Evolutionary conservation across 1,284 basidiomycete genomes (phyloP).

Genomic region (Cryptococcus amylolentus): DNA sequence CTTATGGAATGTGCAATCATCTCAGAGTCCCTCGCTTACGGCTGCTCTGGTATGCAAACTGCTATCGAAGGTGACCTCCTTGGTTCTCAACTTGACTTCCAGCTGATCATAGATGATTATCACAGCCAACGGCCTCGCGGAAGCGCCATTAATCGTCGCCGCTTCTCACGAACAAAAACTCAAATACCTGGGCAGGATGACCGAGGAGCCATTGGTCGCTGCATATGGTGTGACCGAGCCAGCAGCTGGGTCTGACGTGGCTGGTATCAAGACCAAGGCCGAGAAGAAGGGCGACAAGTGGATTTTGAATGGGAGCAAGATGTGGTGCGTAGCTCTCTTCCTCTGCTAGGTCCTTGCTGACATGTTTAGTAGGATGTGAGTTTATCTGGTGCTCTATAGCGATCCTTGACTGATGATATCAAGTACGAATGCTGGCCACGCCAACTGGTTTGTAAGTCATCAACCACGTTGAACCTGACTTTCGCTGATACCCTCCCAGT

Average conservation of each 20-base stretch:
- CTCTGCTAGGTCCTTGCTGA: neutral
- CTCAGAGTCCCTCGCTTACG: slow-evolving; percentile 53
- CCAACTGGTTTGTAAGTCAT: slow-evolving; percentile 51
- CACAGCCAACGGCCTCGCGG: slow-evolving; percentile 53
- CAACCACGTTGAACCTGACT: neutral
- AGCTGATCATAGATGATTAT: slow-evolving; percentile 14
- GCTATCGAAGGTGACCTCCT: slow-evolving; percentile 45
- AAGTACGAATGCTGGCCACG: slow-evolving; percentile 55
- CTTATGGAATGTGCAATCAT: slow-evolving; percentile 54
- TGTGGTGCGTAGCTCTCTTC: slow-evolving; percentile 48
- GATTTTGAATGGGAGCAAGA: slow-evolving; percentile 54
- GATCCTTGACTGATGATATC: neutral
- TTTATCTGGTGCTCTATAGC: neutral
- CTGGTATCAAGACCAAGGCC: slow-evolving; percentile 52
- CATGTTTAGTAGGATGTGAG: slow-evolving; percentile 31
- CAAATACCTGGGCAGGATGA: slow-evolving; percentile 59
- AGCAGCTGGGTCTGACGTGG: slow-evolving; percentile 57
- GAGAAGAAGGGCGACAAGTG: slow-evolving; percentile 52
- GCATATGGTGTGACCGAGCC: slow-evolving; percentile 58
- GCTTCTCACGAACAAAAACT: slow-evolving; percentile 54
- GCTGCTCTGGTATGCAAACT: slow-evolving; percentile 57
- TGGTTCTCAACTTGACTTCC: neutral
- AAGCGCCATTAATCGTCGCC: slow-evolving; percentile 55
- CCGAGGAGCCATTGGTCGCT: slow-evolving; percentile 56
- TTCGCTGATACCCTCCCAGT: slow-evolving; percentile 25